Conservation (phyloP, 257 asterid species). For the Jacaranda copaia region DNA sequence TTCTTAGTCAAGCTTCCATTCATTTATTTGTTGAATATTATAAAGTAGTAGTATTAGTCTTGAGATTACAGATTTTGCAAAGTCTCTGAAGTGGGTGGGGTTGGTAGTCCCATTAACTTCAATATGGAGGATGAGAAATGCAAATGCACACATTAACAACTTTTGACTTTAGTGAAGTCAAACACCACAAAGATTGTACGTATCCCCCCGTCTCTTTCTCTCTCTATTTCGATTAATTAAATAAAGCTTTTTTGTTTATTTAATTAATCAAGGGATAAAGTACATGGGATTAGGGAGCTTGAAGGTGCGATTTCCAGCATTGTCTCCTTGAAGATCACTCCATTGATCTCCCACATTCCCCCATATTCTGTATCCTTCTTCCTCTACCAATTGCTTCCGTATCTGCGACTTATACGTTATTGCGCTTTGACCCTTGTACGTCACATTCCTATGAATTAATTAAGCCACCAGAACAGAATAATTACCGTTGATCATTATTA, state of each 20-base stretch:
- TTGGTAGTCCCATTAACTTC: no score
- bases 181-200: slow-evolving; percentile 1
- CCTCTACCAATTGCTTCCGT: slow-evolving; percentile 49
- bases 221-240: no score
- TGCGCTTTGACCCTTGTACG: slow-evolving; percentile 57
- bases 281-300: slow-evolving; percentile 75
- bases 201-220: no score
- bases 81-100: no score
- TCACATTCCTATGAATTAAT: slow-evolving; percentile 30
- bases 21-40: no score
- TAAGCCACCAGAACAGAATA: not conserved
- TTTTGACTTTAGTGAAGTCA: slow-evolving; percentile 9
- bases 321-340: slow-evolving; percentile 67
- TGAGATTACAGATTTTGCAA: no score
- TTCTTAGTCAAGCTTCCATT: no score
- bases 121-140: no score
- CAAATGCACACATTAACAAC: not conserved
- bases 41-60: no score
- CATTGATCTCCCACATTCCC: slow-evolving; percentile 75
- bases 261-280: slow-evolving; percentile 53
- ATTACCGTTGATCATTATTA: not conserved
- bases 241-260: not conserved
- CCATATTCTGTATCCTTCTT: slow-evolving; percentile 63
- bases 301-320: slow-evolving; percentile 58
- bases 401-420: slow-evolving; percentile 51